Percentiles rank a stretch among this genome's conserved stretches.
Conservation (phyloP, 176 grass and related monocot genomes). For the Eleusine coracana region DNA sequence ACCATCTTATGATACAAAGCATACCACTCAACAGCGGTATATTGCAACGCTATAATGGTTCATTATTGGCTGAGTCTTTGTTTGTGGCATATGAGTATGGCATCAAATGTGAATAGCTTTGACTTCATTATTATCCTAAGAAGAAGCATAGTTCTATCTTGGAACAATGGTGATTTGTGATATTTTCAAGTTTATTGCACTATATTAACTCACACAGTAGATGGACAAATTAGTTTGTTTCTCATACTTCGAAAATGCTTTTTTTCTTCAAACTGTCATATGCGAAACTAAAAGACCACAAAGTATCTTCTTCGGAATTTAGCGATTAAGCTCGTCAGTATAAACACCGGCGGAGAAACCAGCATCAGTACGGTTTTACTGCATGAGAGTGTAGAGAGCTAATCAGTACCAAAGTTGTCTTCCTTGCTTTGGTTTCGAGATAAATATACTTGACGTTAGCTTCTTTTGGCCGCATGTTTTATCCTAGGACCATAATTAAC, state of each 20-base stretch:
- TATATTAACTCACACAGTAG: background rate
- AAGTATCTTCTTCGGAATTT: background rate
- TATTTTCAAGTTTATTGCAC: background rate
- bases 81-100: slow-evolving; percentile 16
- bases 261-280: background rate
- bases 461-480: slow-evolving; percentile 22
- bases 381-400: background rate
- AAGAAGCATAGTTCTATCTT: background rate
- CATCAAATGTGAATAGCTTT: slow-evolving; percentile 7
- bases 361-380: background rate
- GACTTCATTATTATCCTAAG: slow-evolving; percentile 18
- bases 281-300: background rate
- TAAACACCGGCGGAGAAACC: background rate
- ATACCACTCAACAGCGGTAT: slow-evolving; percentile 12
- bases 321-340: background rate
- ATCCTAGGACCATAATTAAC: slow-evolving; percentile 29
- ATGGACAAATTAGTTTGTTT: no score
- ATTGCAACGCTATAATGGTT: background rate
- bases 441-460: slow-evolving; percentile 19
- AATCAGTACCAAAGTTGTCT: background rate
- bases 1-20: slow-evolving; percentile 29
- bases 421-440: background rate
- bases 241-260: no score
- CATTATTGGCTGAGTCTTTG: slow-evolving; percentile 17
- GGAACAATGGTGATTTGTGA: background rate